Conservation (phyloP, 2,329 filamentous ascomycete genomes). For the Trichoderma breve region DNA sequence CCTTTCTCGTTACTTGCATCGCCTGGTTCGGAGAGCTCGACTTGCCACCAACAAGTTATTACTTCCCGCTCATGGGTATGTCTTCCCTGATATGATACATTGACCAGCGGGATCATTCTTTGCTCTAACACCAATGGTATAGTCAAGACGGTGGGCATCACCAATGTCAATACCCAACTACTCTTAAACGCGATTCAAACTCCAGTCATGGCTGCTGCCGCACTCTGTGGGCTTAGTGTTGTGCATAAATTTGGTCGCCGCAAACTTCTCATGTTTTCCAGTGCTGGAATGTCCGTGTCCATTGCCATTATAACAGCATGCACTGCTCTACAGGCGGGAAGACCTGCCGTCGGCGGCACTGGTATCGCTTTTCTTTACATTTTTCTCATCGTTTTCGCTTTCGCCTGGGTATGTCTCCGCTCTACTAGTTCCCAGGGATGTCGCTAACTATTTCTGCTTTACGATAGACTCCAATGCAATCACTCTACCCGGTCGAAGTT, state of each 20-base stretch:
- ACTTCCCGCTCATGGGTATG: background rate
- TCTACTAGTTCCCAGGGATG: rapidly evolving
- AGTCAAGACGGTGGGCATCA: constrained; percentile 4
- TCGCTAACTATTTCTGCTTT: background rate
- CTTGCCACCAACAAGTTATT: background rate
- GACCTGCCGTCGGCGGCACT: background rate
- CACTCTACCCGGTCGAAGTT: background rate
- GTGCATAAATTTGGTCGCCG: background rate
- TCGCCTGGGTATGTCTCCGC: background rate
- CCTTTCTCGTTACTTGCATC: background rate
- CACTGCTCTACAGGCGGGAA: background rate
- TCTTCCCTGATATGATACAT: background rate
- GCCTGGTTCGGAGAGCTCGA: constrained; percentile 8
- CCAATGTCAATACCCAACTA: background rate
- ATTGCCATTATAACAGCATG: background rate
- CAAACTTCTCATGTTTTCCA: constrained; percentile 6
- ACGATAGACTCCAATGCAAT: background rate
- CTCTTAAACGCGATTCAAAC: constrained; percentile 1
- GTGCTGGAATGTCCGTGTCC: background rate
- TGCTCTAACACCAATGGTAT: background rate
- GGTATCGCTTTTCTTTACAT: background rate
- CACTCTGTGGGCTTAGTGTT: constrained; percentile 1
- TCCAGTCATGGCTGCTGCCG: background rate
- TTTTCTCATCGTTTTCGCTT: constrained; percentile 1
- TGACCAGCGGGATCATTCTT: too few relatives aligned